Evolutionary conservation across 306 rosid species (phyloP), one percentile per base, ranked within the genome.

Genomic region (Vigna mungo): DNA sequence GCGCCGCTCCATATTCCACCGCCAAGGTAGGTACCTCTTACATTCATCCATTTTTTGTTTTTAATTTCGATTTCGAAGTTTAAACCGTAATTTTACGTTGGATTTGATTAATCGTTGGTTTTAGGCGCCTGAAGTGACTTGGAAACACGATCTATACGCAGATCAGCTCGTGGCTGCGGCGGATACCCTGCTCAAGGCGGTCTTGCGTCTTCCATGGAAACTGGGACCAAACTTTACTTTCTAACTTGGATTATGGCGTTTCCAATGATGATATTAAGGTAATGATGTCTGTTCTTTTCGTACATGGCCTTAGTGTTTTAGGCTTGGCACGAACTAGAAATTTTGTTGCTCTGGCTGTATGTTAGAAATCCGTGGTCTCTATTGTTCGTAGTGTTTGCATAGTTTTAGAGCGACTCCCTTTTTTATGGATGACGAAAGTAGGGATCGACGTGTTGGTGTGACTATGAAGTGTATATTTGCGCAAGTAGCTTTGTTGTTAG

Each of bases 231-330:
- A 88, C 99, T 96, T 34, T 91, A 87, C 81, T 96, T 37, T 91
- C 99, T 8, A 96, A 91, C 80, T 86, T 96, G 83, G 98, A 92
- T 41, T 96, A 92, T 41, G 97, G 97, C 58, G 97, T 96, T 79
- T 92, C 98, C 59, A 88, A 91, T 69, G 99, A 91, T 78, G 99
- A 96, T 84, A 80, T 96, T 46, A 96, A 92, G 99, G 99, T 96
- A 70, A 18, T 25, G 27, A 2, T 25, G 27, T 25, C 27, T 25
- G 27, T 25, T 3, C 27, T 25, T 25, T 25, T 25, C 27, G 27
- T 25, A 25, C 27, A 25, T 25, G 27, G 27, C 27, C 27, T 25
- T 25, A 25, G 27, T 2, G 27, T 25, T 25, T 25, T 25, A 25
- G 27, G 27, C 27, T 25, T 25, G 27, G 27, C 27, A 25, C 3